phyloP scores from a whole-genome alignment of 371 early-diverging fungal species.

The Coemansia sp. region DNA sequence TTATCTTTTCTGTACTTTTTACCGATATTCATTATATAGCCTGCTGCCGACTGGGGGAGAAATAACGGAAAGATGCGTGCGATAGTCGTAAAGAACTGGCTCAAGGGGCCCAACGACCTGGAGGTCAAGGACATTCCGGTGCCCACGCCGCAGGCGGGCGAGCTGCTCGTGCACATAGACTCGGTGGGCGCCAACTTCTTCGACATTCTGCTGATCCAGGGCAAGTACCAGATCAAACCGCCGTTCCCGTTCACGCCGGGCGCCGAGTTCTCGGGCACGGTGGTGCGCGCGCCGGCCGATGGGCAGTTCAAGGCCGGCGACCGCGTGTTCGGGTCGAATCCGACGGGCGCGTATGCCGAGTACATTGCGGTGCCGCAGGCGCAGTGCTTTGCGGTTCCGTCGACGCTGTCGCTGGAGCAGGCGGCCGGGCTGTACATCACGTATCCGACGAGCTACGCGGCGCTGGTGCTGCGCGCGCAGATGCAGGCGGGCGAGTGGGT shows the following conservation, averaged over 20 bases:
- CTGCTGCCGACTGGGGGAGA: no score
- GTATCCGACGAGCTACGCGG: conserved; percentile 80
- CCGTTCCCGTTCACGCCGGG: conserved; percentile 84
- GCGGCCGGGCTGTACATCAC: conserved; percentile 80
- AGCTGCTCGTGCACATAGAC: conserved; percentile 70
- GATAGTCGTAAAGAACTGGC: conserved; percentile 68
- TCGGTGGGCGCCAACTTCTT: conserved; percentile 81
- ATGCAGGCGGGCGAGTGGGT: conserved; percentile 60
- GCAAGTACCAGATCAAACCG: conserved; percentile 82
- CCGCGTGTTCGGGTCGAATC: conserved; percentile 72
- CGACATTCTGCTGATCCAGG: conserved; percentile 83
- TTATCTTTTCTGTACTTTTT: neutral
- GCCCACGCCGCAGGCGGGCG: conserved; percentile 58
- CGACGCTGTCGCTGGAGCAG: conserved; percentile 68
- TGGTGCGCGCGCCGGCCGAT: conserved; percentile 43
- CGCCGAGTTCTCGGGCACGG: conserved; percentile 68
- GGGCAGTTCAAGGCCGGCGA: conserved; percentile 65
- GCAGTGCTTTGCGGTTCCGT: conserved; percentile 65
- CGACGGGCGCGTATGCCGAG: conserved; percentile 70
- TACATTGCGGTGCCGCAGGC: conserved; percentile 55
- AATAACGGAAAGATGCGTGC: conserved; percentile 60
- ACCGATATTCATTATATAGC: neutral
- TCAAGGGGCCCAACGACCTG: conserved; percentile 71
- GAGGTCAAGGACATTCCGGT: conserved; percentile 60
- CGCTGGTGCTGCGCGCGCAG: conserved; percentile 68